Base-by-base conservation (phyloP, 2,329 filamentous ascomycete genomes). In the Fusarium sp. region DNA sequence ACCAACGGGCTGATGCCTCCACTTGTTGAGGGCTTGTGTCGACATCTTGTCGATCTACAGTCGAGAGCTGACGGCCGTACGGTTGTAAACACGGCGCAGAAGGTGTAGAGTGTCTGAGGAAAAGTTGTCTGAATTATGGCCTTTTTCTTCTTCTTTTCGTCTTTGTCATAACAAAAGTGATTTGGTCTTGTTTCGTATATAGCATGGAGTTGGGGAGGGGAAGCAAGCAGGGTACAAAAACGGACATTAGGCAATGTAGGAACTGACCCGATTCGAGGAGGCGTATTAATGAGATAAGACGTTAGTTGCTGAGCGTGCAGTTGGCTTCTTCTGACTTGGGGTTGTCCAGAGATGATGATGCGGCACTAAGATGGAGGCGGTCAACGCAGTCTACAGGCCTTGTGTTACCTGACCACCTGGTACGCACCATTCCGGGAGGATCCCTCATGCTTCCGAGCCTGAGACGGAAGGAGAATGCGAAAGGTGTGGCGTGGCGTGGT, bases 401-500 rank as follows among this genome's bases (percentile, higher is more conserved):
- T 37, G 35, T 37, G 35, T 37, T 37, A 37, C 35, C 35, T 21
- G 35, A 10, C 17, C 10, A 21, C 27, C 27, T 32, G 7, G 11
- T 32, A 6, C 11, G n/a, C 7, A 27, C 27, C 36, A 10, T 37
- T 31, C 17, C 17, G 13, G 17, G 21, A 56, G 31, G 23, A 42
- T 58, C 35, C 29, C 46, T 31, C 52, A 69, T 66, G 48, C 67
- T 77, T 21, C 73, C 75, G 4, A 73, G 71, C 50, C 50, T 78
- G 43, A 67, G 75, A 55, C 77, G 76, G 76, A 72, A 71, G 49
- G 67, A 66, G 2, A 75, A 71, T 6, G 61, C 65, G 42, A 57
- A 60, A 31, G 55, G 50, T n/a, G n/a, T n/a, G n/a, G n/a, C n/a
- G 15, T 53, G 65, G 58, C 39, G 43, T 44, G 41, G 43, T 57